Conservation (phyloP, 2,329 filamentous ascomycete genomes). For the Thermothelomyces thermophilus region DNA sequence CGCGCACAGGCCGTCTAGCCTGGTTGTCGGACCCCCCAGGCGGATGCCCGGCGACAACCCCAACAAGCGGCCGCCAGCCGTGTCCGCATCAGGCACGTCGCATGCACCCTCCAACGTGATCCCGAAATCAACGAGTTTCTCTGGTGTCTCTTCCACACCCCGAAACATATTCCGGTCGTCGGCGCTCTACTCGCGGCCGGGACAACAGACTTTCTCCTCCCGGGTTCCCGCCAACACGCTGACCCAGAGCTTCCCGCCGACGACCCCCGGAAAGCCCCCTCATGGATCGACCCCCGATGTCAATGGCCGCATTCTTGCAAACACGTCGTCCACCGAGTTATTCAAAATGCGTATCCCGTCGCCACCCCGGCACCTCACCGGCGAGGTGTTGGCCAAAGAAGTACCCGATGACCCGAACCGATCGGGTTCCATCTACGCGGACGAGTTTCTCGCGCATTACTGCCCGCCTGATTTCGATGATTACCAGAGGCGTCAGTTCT, state of each 20-base stretch:
- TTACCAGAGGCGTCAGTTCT: slow-evolving; percentile 54
- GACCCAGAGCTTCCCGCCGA: slow-evolving; percentile 43
- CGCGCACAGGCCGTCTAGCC: slow-evolving; percentile 13
- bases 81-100: slow-evolving; percentile 17
- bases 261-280: slow-evolving; percentile 39
- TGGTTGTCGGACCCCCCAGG: slow-evolving; percentile 10
- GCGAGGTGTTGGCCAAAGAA: slow-evolving; percentile 47
- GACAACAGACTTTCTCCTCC: slow-evolving; percentile 37
- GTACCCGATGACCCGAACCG: slow-evolving; percentile 47
- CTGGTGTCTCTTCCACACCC: slow-evolving; percentile 27
- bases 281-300: slow-evolving; percentile 42
- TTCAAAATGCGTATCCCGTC: slow-evolving; percentile 55
- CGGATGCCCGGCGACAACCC: slow-evolving; percentile 28
- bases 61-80: slow-evolving; percentile 19
- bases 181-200: slow-evolving; percentile 25
- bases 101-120: slow-evolving; percentile 14
- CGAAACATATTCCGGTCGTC: slow-evolving; percentile 32
- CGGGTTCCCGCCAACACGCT: slow-evolving; percentile 39
- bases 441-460: slow-evolving; percentile 51
- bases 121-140: slow-evolving; percentile 26
- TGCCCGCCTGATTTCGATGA: slow-evolving; percentile 53
- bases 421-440: slow-evolving; percentile 51
- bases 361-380: slow-evolving; percentile 49
- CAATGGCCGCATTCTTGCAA: slow-evolving; percentile 44
- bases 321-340: slow-evolving; percentile 43